Evolutionary conservation across 179 eudicot genomes (phyloP).

Genomic region (Actinidia polygama): DNA sequence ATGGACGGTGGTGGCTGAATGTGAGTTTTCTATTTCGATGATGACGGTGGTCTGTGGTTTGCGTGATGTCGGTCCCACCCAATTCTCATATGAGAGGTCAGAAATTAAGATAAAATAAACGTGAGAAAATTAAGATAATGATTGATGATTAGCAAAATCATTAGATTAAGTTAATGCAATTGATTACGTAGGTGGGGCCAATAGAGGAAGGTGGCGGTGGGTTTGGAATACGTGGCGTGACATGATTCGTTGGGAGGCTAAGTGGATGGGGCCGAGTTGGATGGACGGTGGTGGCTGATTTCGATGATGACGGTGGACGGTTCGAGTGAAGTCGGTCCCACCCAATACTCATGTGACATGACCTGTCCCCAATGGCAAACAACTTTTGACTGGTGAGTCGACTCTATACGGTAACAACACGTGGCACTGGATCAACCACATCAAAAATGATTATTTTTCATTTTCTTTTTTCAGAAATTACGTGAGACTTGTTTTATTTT

Average conservation of each 20-base stretch:
- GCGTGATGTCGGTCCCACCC: neutral
- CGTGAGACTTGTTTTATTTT: neutral
- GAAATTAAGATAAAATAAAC: neutral
- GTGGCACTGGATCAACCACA: neutral
- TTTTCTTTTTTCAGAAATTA: neutral
- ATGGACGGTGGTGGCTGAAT: conserved; percentile 15
- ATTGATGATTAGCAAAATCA: neutral
- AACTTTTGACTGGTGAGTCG: neutral
- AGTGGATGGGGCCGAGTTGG: neutral
- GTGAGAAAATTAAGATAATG: neutral
- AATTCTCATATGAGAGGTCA: neutral
- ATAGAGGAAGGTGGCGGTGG: neutral
- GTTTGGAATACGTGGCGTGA: neutral
- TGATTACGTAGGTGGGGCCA: neutral
- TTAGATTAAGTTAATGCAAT: neutral
- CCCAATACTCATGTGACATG: neutral
- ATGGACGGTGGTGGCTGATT: conserved; percentile 15
- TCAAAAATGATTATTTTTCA: neutral
- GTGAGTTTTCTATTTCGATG: neutral
- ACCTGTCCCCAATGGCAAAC: neutral
- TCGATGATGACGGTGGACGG: neutral
- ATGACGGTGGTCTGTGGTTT: neutral
- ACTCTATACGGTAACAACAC: neutral
- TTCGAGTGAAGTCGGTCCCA: neutral
- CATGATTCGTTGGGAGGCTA: neutral